Percentiles rank a stretch among this genome's conserved stretches.
These are phyloP conservation scores for Phaeolepiota aurea DNA, from an alignment of 768 basidiomycete genomes.

Conservation along the genomic window DNA sequence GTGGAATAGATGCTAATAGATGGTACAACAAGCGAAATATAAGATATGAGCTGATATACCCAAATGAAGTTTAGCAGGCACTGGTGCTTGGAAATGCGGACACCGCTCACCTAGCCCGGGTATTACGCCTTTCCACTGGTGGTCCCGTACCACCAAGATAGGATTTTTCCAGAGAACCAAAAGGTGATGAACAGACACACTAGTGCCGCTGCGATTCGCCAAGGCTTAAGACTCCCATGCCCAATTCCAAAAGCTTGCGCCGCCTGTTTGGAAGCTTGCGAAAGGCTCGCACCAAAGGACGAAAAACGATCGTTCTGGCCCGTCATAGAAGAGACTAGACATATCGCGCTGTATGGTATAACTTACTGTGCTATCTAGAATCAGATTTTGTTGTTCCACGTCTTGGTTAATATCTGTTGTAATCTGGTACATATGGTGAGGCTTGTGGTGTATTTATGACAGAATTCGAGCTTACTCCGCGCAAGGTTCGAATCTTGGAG, in stretches of 20 bases:
- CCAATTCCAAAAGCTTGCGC: conserved; percentile 69
- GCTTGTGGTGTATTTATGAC: not conserved
- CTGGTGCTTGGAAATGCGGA: too few relatives aligned
- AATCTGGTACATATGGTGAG: conserved; percentile 35
- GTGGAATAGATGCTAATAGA: too few relatives aligned
- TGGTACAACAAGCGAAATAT: not conserved
- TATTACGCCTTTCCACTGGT: not conserved
- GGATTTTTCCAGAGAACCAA: conserved; percentile 47
- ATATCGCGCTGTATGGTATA: not conserved
- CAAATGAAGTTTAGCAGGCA: not conserved
- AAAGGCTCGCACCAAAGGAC: conserved; percentile 52
- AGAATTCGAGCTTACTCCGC: conserved; percentile 50
- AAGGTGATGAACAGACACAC: conserved; percentile 45
- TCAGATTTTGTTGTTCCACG: conserved; percentile 73
- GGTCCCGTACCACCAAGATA: conserved; percentile 36
- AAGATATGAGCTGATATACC: not conserved
- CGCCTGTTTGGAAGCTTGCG: conserved; percentile 62
- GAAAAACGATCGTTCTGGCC: conserved; percentile 59
- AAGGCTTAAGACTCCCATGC: conserved; percentile 58
- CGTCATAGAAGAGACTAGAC: conserved; percentile 1
- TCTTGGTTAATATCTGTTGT: conserved; percentile 84
- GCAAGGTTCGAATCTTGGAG: conserved; percentile 73
- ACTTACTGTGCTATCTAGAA: conserved; percentile 70
- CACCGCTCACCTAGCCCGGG: not conserved
- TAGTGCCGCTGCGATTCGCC: conserved; percentile 56